Evolutionary conservation across 2,329 filamentous ascomycete species (phyloP).

Genomic region (Fusarium buxicola): DNA sequence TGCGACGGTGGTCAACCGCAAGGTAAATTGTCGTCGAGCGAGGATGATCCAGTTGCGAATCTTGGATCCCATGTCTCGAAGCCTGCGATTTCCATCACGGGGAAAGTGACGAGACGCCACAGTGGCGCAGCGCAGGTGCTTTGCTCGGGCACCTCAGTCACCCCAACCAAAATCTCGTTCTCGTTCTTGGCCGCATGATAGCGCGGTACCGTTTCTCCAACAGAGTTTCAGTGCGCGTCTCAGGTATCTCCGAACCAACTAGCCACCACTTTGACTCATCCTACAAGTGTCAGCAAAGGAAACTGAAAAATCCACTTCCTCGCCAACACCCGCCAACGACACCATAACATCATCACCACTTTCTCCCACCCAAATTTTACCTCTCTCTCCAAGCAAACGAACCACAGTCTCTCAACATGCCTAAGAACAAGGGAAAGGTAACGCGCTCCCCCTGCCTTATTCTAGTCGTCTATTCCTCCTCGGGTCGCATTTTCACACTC

Average conservation of each 20-base stretch:
- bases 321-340: constrained; percentile 39
- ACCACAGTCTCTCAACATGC: constrained; percentile 70
- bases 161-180: background rate
- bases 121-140: constrained; percentile 13
- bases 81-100: background rate
- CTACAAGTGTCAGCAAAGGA: constrained; percentile 28
- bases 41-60: background rate
- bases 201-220: constrained; percentile 5
- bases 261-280: constrained; percentile 32
- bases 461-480: background rate
- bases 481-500: constrained; percentile 27
- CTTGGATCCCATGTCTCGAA: too few species aligned
- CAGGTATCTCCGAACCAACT: constrained; percentile 7
- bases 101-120: constrained; percentile 14
- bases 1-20: background rate
- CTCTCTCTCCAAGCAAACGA: constrained; percentile 16
- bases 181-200: constrained; percentile 16
- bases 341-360: constrained; percentile 43
- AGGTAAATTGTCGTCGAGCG: background rate
- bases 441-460: constrained; percentile 44
- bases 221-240: background rate
- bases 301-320: constrained; percentile 44
- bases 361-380: constrained; percentile 19
- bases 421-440: constrained; percentile 99
- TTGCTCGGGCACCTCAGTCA: too few species aligned